Base-by-base conservation (phyloP, 2,329 filamentous ascomycete species). In the Ophiostoma sp. region DNA sequence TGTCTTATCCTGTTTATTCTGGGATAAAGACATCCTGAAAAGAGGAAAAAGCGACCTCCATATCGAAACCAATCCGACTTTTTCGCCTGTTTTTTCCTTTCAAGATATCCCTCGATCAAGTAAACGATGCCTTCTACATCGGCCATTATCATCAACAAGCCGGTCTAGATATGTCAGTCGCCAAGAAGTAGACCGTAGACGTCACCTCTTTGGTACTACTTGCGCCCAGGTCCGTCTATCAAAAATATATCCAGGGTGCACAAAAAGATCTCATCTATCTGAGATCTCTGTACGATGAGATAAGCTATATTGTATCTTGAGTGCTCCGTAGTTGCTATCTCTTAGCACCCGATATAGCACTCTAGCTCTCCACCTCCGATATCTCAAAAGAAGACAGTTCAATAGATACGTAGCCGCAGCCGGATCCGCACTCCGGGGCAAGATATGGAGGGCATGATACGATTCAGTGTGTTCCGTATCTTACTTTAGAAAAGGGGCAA, bases 371-470 rank as follows among this genome's bases (percentile, higher is more conserved):
- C 42, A 19, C 39, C 12, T 28, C 4, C 17, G 42, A 68, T 50
- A 68, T 50, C 63, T 31, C 3, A 15, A 19, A 31, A n/a, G 0
- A 28, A 6, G 25, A 28, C 12, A 33, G 17, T 15, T 22, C 39
- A 33, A 57, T 11, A 69, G 64, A 69, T 69, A 52, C 64, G 64
- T 22, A 69, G 19, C 45, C 45, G 64, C 42, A 15, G 28, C 42
- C 28, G 9, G 25, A 50, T 69, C 64, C 17, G 15, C 42, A 68
- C 63, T 50, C 63, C 31, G 66, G 66, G 31, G 48, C 48, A 55
- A 69, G 48, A 69, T 69, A 69, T 36, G 48, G 48, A 57, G 33
- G 33, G 6, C 31, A n/a, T 22, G 31, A 57, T 55, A 57, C 3
- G 45, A 36, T 48, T 15, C 28, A 28, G 66, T 17, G n/a, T 48